Conservation (phyloP, 2,329 filamentous ascomycete genomes). For the Curvularia sp. region DNA sequence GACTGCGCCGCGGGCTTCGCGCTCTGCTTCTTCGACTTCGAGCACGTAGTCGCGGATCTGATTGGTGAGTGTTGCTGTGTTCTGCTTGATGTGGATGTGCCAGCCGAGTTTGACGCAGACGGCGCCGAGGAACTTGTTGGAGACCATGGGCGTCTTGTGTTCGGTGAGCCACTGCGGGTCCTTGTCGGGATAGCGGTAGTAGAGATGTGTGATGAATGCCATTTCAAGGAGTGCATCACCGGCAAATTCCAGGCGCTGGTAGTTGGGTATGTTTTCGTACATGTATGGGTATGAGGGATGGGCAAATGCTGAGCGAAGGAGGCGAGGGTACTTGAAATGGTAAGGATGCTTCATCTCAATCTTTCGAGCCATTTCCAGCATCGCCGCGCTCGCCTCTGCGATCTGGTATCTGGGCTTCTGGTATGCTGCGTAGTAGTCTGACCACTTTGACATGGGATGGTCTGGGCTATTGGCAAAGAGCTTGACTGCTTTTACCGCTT, state of each 20-base stretch:
- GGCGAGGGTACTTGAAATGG: constrained; percentile 74
- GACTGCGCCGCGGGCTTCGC: constrained; percentile 57
- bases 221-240: constrained; percentile 89
- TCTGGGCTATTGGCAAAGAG: constrained; percentile 72
- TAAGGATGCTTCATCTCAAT: constrained; percentile 68
- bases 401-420: constrained; percentile 74
- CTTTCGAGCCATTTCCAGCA: constrained; percentile 70
- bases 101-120: constrained; percentile 80
- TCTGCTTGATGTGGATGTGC: constrained; percentile 71
- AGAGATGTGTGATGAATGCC: constrained; percentile 83
- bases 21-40: constrained; percentile 63
- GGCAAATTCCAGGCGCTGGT: constrained; percentile 90
- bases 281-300: constrained; percentile 81
- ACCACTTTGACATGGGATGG: constrained; percentile 73
- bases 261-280: constrained; percentile 82
- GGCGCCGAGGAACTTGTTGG: constrained; percentile 89
- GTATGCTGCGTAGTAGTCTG: constrained; percentile 76
- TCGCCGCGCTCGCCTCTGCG: constrained; percentile 66
- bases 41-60: constrained; percentile 63
- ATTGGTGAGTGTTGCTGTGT: constrained; percentile 58
- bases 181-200: constrained; percentile 74
- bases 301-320: constrained; percentile 84
- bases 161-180: constrained; percentile 98
- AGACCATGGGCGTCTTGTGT: constrained; percentile 99
- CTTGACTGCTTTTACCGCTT: constrained; percentile 70